Base-by-base conservation (phyloP, 2,329 filamentous ascomycete genomes). In the Waltergamsia citrina region DNA sequence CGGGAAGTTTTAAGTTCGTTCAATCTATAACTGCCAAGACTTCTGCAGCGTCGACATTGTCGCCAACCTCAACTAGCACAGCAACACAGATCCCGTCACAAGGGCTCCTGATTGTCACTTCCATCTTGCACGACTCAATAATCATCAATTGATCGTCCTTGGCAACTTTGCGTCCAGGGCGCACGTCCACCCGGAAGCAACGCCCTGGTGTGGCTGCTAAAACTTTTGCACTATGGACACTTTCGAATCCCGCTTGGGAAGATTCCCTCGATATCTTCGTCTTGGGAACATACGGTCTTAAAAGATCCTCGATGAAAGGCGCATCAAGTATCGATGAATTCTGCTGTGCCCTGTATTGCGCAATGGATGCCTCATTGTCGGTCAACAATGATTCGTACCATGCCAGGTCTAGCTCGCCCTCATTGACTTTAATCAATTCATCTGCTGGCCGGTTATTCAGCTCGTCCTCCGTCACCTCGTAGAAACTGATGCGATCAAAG, bases 71-170 rank as follows among this genome's bases (percentile, higher is more conserved):
- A 11, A 34, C 25, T 4, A 19, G 16, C n/a, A 33, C 21, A 11
- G 8, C 21, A 6, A 38, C 41, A 26, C 53, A 49, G 22, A 11
- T 46, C 4, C 55, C 55, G 14, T 30, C 35, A 0, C 43, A 32
- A 1, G 47, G 49, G 25, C 52, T 55, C n/a, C 39, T 42, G 32
- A 58, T 52, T 28, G 54, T 48, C n/a, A 58, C 40, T 33, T 57
- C 54, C 55, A 58, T 58, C 45, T 58, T 58, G 33, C 52, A 56
- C n/a, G 54, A 56, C 38, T 57, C 54, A 16, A 57, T 43, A 31
- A 16, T 6, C 15, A 31, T n/a, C 16, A 57, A 16, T 5, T 48
- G 34, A 17, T 56, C 54, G 5, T 48, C 54, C 17, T 50, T 43
- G 9, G 42, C 32, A 3, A 57, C 46, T 8, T 32, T 20, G 5